Base-by-base conservation (phyloP, 2,329 filamentous ascomycete genomes). In the Fusarium sp. region DNA sequence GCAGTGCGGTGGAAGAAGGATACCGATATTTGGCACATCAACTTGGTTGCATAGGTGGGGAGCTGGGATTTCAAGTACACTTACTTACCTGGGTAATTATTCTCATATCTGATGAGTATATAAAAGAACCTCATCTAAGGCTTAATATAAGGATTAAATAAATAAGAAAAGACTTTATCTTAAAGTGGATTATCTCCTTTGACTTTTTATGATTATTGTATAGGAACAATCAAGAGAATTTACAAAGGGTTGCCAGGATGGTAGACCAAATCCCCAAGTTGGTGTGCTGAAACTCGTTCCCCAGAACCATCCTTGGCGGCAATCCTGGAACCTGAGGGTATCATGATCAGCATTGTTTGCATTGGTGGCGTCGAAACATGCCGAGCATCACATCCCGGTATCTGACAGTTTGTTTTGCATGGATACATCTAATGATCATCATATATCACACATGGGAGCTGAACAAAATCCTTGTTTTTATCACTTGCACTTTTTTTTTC, bases 331-430 rank as follows among this genome's bases (percentile, higher is more conserved):
- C 8, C 27, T 33, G 27, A 62, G 27, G 31, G 43, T 20, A 27
- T 63, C 22, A 52, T 52, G 60, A 63, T n/a, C 31, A 27, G 14
- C 61, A 64, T 64, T 43, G 18, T 24, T n/a, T 56, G 48, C 48
- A 64, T 64, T 43, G 24, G 10, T 43, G 61, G 61, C 61, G 48
- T 64, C 27, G 33, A 56, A 54, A 33, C 41, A 41, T 41, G 43
- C n/a, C 43, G n/a, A 62, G 48, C 48, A 56, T 31, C 13, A n/a
- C 18, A 48, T 48, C 43, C 43, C 6, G 22, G 22, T 27, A 27
- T 48, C 8, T 22, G 41, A 14, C 18, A n/a, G 11, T 27, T 27
- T 31, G 20, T 57, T 57, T 57, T 57, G 60, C 35, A 54, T 63
- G 37, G 39, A 33, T 60, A 24, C 37, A 41, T 56, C 18, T 20